Conservation (phyloP, 306 rosid species). For the Vigna hirtella region DNA sequence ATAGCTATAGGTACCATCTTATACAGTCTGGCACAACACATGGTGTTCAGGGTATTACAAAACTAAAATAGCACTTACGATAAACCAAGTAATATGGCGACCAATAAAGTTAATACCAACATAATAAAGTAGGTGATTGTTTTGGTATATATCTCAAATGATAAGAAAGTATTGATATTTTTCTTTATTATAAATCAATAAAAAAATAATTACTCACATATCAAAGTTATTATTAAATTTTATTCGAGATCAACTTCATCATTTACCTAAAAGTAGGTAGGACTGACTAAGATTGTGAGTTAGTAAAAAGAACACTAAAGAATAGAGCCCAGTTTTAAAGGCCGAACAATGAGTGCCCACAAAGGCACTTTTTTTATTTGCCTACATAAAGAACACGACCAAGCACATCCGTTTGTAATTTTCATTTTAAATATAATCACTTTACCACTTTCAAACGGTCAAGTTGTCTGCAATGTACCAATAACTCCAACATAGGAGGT, state of each 20-base stretch:
- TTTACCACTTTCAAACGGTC: not conserved
- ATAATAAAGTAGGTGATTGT: too few relatives aligned
- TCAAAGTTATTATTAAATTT: too few relatives aligned
- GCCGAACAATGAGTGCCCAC: not conserved
- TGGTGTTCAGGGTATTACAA: not conserved
- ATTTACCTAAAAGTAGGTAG: slow-evolving; percentile 4
- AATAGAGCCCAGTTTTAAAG: not conserved
- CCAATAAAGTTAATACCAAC: too few relatives aligned
- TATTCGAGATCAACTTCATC: not conserved
- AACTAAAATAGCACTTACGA: not conserved
- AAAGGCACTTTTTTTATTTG: not conserved
- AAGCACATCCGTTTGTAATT: not conserved
- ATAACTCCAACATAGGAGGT: not conserved
- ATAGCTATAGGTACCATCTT: not conserved
- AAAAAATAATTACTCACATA: too few relatives aligned
- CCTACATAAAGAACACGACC: not conserved
- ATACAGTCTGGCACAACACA: not conserved
- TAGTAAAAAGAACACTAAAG: not conserved
- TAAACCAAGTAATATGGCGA: not conserved
- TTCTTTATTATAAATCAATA: too few relatives aligned
- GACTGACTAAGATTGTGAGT: not conserved
- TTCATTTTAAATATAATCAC: not conserved
- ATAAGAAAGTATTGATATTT: too few relatives aligned
- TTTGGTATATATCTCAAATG: too few relatives aligned
- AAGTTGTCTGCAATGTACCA: not conserved